Base-by-base conservation (phyloP, 768 basidiomycete genomes). In the Erythrobasidium yunnanense region DNA sequence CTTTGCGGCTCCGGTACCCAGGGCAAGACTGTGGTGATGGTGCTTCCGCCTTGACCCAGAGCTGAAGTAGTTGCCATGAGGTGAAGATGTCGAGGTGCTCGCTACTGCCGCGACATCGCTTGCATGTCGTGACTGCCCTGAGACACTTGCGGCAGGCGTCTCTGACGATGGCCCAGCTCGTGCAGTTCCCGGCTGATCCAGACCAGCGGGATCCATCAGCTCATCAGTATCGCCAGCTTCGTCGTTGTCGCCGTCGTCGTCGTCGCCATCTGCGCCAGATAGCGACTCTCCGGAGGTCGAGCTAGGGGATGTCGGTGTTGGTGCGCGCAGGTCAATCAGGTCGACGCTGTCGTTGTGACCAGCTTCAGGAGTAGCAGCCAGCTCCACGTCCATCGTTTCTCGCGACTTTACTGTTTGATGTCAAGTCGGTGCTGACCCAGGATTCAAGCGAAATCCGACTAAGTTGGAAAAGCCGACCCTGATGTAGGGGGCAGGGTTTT, bases 291-390 rank as follows among this genome's bases (percentile, higher is more conserved):
- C 42, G 7, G 68, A 69, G 1, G 70, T 68, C 2, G 72, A 69
- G 45, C 72, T 66, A 4, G 66, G 67, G 29, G 67, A 66, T 13
- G 70, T 38, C 15, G 67, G 68, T 3, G 70, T 63, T 8, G 68
- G 35, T 35, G 47, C 35, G 55, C 63, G 56, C 66, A 47, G 27
- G 60, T 27, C 15, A 33, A 53, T 47, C 13, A 47, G 45, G 13
- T 25, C 22, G 4, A 20, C 47, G 15, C 50, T 27, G 1, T 18
- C 27, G 22, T 4, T 5, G 0, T 20, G 27, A 0, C 15, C 22
- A 2, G 32, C 1, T 5, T 18, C 8, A 22, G 22, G 29, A 20
- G 38, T 5, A 2, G 18, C 15, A 45, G 42, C 1, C 18, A 22
- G 38, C 35, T 1, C 15, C 7, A 29, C 18, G 30, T 13, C 25